Evolutionary conservation across 805 yeast species (phyloP), one percentile per base, ranked within the genome.

Genomic region (Saturnispora diversa): DNA sequence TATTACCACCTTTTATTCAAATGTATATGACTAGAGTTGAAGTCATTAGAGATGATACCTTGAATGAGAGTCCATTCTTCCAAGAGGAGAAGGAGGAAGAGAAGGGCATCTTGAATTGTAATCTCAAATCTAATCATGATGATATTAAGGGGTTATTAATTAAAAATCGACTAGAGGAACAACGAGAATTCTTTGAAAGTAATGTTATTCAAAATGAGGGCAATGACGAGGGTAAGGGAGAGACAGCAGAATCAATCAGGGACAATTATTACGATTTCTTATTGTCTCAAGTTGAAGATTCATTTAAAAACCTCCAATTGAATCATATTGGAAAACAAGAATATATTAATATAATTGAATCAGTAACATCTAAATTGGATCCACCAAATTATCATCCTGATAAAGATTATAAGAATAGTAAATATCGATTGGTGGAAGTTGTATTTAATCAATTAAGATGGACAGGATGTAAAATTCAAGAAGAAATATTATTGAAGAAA

Each of bases 21-120:
- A 49, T 53, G 39, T 53, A 47, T 35, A 46, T 58, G 19, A 56
- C 62, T 1, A 50, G 48, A 13, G 54, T 57, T 21, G 57, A 57
- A 29, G 57, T 57, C n/a, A 38, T 48, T 5, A 47, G 56, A 29
- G 62, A 57, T 40, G 59, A 57, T 19, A 44, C 52, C 4, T 36
- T 55, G 8, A 19, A 37, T 1, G 58, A 51, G 21, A 42, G 52
- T 13, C 32, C 44, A 16, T 46, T 46, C 27, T 28, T 36, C 6
- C 25, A 22, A 19, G 22, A 25, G 17, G 37, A 34, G 3, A 15
- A 24, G 8, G 21, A 20, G 13, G 13, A 19, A 31, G 16, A 19
- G 35, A 19, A 19, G 35, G 21, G 21, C 6, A 23, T 23, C 8
- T 19, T 7, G 29, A 23, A 11, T 8, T 30, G 20, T 19, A 23